Conservation (phyloP, 495 filamentous ascomycete genomes). For the Amniculicola lignicola region DNA sequence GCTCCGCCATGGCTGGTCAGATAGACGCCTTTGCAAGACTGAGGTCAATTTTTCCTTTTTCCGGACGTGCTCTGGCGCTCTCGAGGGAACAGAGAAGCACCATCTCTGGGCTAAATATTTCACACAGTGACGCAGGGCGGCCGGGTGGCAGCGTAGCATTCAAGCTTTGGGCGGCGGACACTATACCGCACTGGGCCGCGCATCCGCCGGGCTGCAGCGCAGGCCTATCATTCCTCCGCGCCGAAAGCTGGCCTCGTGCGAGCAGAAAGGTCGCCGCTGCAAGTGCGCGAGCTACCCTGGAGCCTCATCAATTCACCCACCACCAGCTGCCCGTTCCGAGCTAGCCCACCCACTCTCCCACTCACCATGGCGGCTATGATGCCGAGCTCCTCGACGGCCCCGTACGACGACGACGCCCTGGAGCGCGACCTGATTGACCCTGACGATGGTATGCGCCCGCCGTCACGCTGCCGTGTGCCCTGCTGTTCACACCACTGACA, state of each 20-base stretch:
- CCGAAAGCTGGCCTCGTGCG: conserved; percentile 5
- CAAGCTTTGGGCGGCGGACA: conserved; percentile 6
- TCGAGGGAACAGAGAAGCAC: no score
- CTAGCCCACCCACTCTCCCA: not conserved
- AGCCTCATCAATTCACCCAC: conserved; percentile 1
- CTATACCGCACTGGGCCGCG: not conserved
- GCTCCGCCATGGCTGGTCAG: conserved; percentile 53
- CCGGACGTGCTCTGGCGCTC: no score
- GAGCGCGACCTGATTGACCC: conserved; percentile 93
- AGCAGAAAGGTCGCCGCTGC: not conserved
- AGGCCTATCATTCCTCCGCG: no score
- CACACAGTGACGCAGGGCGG: not conserved
- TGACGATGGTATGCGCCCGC: conserved; percentile 68
- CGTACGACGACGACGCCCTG: conserved; percentile 67
- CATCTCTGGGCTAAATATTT: no score
- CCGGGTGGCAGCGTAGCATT: not conserved
- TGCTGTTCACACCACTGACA: no score
- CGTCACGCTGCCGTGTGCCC: no score
- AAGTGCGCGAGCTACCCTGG: not conserved
- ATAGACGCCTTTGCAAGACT: no score
- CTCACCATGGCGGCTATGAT: conserved; percentile 37
- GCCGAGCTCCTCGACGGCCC: conserved; percentile 46
- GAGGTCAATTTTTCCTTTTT: no score
- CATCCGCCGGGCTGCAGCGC: conserved; percentile 1
- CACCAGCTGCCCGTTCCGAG: conserved; percentile 14